Evolutionary conservation across 75 land plant genomes (phyloP), one percentile per base, ranked within the genome.

Genomic region (Selaginella moellendorffii): DNA sequence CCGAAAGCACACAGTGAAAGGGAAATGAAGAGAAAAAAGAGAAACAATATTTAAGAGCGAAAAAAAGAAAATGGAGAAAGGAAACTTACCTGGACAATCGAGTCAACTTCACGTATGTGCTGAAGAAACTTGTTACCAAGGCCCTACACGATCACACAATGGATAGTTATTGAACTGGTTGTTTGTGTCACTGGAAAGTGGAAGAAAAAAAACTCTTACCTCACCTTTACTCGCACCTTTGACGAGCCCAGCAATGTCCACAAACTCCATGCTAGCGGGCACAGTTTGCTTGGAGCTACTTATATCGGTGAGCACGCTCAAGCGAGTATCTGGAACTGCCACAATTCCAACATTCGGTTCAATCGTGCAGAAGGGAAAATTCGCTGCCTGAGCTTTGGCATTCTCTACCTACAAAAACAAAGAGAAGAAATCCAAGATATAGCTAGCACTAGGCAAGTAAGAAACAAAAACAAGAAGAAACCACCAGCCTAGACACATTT

Each of bases 161-260:
- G n/a, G n/a, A n/a, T n/a, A n/a, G n/a, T n/a, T n/a, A n/a, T n/a
- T n/a, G n/a, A n/a, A n/a, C n/a, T n/a, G n/a, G n/a, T n/a, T n/a
- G n/a, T n/a, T n/a, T n/a, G n/a, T n/a, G n/a, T n/a, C 67, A 65
- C 23, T 8, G n/a, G 24, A 5, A 56, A 5, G 19, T 19, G n/a
- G 8, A 56, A 5, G n/a, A 8, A 56, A 2, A 56, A 5, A 56
- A 8, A 56, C 5, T 8, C 23, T 59, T 42, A 88, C 98, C 91
- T 95, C 99, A 30, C 99, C 99, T 74, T 90, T 90, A 64, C 97
- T 95, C 12, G 99, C 99, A 63, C 99, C 99, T 64, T 95, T 95
- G 20, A 95, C 99, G 42, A 95, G 84, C 5, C 99, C 99, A 62
- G 99, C 99, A 76, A 95, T 95, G 68, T 95, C 99, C 10, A 95